A percentile compares a stretch with the other conserved stretches of the same genome.
Conservation (phyloP, 257 asterid genomes). For the Fraxinus cuspidata region DNA sequence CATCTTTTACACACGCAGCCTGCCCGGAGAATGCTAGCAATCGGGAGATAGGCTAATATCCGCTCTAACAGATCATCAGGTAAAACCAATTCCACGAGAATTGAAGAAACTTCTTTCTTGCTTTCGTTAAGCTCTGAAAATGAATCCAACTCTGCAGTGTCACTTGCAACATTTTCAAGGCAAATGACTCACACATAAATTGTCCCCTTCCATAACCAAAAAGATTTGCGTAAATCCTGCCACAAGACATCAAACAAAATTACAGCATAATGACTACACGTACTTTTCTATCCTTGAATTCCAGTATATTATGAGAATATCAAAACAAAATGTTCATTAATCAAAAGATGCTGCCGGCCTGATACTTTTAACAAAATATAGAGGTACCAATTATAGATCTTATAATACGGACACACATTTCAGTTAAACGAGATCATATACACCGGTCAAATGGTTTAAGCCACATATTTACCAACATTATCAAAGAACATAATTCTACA, state of each 20-base stretch:
- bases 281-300: neutral
- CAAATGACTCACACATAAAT: conserved; percentile 86
- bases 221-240: conserved; percentile 21
- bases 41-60: conserved; percentile 71
- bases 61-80: conserved; percentile 93
- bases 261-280: neutral
- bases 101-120: conserved; percentile 41
- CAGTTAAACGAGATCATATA: neutral
- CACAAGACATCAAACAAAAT: conserved; percentile 3
- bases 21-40: conserved; percentile 77
- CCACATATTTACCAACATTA: neutral
- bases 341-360: neutral
- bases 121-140: conserved; percentile 56
- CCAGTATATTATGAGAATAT: neutral
- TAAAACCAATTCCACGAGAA: conserved; percentile 63
- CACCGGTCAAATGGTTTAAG: conserved; percentile 2
- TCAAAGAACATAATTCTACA: neutral
- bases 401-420: neutral
- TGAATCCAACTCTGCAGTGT: conserved; percentile 36
- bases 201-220: conserved; percentile 72
- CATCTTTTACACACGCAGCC: conserved; percentile 85
- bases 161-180: conserved; percentile 32
- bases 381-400: neutral
- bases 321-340: neutral
- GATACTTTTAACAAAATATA: neutral